Evolutionary conservation across 306 rosid genomes (phyloP).

Genomic region (Pachyrhizus erosus): DNA sequence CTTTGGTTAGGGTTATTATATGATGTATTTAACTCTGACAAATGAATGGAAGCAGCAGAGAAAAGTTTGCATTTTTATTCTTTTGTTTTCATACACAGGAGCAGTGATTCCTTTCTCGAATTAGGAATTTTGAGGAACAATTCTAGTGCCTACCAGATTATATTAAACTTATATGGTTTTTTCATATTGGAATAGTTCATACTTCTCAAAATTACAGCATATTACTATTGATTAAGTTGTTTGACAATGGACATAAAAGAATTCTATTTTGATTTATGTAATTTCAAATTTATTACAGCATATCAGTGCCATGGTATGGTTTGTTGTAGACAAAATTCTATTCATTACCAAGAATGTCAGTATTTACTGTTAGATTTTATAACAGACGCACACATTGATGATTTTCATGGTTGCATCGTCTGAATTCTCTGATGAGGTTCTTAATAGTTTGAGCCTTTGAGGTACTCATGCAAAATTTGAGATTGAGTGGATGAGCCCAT

Average conservation of each 20-base stretch:
- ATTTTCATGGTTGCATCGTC: background rate
- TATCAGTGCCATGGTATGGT: conserved; percentile 12
- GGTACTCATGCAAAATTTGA: conserved; percentile 9
- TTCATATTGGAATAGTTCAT: conserved; percentile 8
- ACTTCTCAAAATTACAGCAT: conserved; percentile 33
- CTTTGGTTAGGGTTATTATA: too few relatives aligned
- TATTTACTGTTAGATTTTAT: conserved; percentile 16
- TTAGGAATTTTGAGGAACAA: too few relatives aligned
- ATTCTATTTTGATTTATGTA: conserved; percentile 1
- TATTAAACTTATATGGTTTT: background rate
- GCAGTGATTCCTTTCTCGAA: too few relatives aligned
- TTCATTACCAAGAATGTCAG: background rate
- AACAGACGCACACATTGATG: background rate
- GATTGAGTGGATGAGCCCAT: conserved; percentile 4
- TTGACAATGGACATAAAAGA: background rate
- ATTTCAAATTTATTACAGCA: conserved; percentile 28
- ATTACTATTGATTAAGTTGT: background rate
- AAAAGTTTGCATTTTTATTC: too few relatives aligned
- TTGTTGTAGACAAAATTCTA: background rate
- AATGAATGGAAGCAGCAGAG: too few relatives aligned
- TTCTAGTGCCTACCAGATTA: too few relatives aligned
- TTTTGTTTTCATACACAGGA: too few relatives aligned
- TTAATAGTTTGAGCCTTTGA: too few relatives aligned
- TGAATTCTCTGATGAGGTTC: too few relatives aligned
- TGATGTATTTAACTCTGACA: too few relatives aligned